Evolutionary conservation across 129 eudicot species (phyloP).

Genomic region (Chrysanthemum makinoi): DNA sequence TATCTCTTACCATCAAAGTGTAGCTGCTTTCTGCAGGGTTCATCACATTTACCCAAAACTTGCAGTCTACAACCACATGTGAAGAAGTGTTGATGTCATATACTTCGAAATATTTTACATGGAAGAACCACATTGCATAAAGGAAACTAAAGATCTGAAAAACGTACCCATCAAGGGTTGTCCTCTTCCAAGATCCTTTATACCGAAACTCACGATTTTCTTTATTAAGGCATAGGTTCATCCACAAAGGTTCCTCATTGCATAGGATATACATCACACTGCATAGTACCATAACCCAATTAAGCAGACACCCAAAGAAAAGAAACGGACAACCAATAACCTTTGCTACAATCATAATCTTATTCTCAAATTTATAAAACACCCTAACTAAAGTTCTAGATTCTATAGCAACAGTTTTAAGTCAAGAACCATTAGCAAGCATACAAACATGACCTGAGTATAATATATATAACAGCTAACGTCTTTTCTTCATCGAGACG

Average conservation of each 20-base stretch:
- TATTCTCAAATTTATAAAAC: neutral
- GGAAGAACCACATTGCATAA: neutral
- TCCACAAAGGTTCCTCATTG: conserved; percentile 99
- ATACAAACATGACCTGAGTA: neutral
- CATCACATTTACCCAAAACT: conserved; percentile 39
- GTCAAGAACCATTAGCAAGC: neutral
- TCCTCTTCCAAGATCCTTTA: conserved; percentile 93
- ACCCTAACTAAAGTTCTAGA: neutral
- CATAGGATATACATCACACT: conserved; percentile 94
- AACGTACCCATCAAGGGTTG: conserved; percentile 69
- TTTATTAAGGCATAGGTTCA: conserved; percentile 74
- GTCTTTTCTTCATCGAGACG: neutral
- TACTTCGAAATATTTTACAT: conserved; percentile 17
- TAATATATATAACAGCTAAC: neutral
- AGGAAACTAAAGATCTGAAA: conserved; percentile 12
- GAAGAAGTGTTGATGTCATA: conserved; percentile 18
- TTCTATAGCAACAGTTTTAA: neutral
- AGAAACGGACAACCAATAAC: neutral
- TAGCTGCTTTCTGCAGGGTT: conserved; percentile 43
- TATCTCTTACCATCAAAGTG: conserved; percentile 61
- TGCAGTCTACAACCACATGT: conserved; percentile 48
- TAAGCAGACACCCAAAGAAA: neutral
- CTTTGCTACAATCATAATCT: neutral
- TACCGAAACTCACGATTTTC: conserved; percentile 64
- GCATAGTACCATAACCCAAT: conserved; percentile 30